Conservation (phyloP, 23 red algal genomes). For the Chondrus crispus region DNA sequence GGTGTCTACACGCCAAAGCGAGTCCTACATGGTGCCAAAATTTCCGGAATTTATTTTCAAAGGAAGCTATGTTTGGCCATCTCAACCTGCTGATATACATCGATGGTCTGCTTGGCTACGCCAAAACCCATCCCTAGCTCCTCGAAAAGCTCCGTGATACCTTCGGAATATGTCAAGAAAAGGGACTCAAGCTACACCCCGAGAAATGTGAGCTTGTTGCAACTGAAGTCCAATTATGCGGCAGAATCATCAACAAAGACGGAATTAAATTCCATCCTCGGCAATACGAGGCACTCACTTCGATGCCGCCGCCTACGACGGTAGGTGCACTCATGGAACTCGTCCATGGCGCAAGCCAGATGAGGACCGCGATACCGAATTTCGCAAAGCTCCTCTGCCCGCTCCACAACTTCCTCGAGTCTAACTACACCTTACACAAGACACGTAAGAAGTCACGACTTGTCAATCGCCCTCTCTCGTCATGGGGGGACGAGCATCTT, state of each 20-base stretch:
- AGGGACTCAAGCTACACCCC: conserved; percentile 23
- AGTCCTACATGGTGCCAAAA: not conserved
- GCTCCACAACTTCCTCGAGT: conserved; percentile 1
- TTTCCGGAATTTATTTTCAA: not conserved
- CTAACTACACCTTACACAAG: not conserved
- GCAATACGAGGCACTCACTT: not conserved
- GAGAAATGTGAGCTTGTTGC: conserved; percentile 1
- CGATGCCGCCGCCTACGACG: not conserved
- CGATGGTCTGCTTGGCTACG: not conserved
- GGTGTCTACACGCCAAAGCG: conserved; percentile 20
- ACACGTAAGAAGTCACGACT: conserved; percentile 5
- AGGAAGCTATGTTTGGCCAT: not conserved
- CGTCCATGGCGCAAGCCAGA: not conserved
- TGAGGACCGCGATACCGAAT: conserved; percentile 17
- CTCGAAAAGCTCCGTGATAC: not conserved
- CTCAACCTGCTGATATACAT: not conserved
- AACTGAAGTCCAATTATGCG: conserved; percentile 20
- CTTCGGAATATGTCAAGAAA: conserved; percentile 7
- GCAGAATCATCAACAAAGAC: not conserved
- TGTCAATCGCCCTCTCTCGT: not conserved
- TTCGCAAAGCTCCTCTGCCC: not conserved
- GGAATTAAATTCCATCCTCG: not conserved
- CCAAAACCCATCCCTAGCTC: not conserved
- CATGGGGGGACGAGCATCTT: conserved; percentile 19
- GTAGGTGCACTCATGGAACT: conserved; percentile 3